Percentiles rank a stretch among this genome's conserved stretches.
These are phyloP conservation scores for Globisporangium mamillatum DNA, from an alignment of 352 stramenopile species.

Conservation along the genomic window DNA sequence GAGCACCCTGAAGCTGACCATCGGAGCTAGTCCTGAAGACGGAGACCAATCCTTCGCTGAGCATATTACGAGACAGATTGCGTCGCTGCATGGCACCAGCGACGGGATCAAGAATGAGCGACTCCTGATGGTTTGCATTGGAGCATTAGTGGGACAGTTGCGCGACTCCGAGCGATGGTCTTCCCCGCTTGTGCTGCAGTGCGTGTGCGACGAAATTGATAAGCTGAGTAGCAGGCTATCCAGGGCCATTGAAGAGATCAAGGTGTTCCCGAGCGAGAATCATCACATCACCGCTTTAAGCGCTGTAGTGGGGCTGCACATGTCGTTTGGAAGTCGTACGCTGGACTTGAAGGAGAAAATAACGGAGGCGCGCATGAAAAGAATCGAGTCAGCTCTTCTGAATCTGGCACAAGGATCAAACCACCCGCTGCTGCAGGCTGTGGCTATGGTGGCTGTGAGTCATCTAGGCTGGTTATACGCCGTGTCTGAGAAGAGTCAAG, in stretches of 20 bases:
- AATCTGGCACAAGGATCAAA: slow-evolving; percentile 15
- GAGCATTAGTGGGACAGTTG: slow-evolving; percentile 34
- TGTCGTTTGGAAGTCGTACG: slow-evolving; percentile 29
- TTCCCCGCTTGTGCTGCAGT: slow-evolving; percentile 24
- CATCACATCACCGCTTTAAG: slow-evolving; percentile 20
- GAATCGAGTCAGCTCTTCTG: slow-evolving; percentile 26
- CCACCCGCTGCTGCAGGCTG: slow-evolving; percentile 21
- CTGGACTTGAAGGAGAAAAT: slow-evolving; percentile 22
- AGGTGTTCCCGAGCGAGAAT: slow-evolving; percentile 30
- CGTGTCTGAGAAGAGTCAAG: not conserved
- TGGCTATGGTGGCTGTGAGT: slow-evolving; percentile 25
- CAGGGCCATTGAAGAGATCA: slow-evolving; percentile 33
- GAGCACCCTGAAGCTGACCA: slow-evolving; percentile 40
- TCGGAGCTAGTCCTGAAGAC: slow-evolving; percentile 36
- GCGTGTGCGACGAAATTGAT: slow-evolving; percentile 23
- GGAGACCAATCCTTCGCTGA: slow-evolving; percentile 40
- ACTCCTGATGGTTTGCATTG: slow-evolving; percentile 27
- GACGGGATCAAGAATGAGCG: slow-evolving; percentile 19
- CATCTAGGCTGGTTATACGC: slow-evolving; percentile 28
- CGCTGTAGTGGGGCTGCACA: slow-evolving; percentile 31
- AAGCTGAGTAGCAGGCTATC: slow-evolving; percentile 24
- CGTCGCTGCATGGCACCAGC: slow-evolving; percentile 10
- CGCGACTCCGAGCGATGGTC: slow-evolving; percentile 38
- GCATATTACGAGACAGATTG: slow-evolving; percentile 19
- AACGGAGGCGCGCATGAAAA: slow-evolving; percentile 21